Evolutionary conservation across 371 early-diverging fungal genomes (phyloP).

Genomic region (Dinochytrium kinnereticum): DNA sequence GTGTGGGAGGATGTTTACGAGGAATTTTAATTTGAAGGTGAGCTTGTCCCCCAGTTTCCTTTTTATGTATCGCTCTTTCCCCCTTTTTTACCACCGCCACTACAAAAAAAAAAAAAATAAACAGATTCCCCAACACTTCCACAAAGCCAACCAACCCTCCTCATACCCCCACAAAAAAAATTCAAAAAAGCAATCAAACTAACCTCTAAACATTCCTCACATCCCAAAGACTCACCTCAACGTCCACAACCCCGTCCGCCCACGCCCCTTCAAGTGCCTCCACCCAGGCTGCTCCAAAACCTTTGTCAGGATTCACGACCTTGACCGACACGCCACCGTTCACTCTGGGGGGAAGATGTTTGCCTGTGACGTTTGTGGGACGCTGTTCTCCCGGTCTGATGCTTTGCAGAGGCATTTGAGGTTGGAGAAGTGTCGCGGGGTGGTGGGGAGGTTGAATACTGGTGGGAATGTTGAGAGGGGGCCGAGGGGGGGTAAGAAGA

Average conservation of each 20-base stretch:
- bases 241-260: neutral
- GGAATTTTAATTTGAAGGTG: neutral
- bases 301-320: neutral
- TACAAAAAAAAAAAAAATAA: too few relatives aligned
- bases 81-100: too few relatives aligned
- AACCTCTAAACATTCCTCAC: neutral
- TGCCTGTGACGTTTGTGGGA: neutral
- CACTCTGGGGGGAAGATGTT: neutral
- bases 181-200: too few relatives aligned
- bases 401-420: neutral
- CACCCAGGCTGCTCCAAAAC: neutral
- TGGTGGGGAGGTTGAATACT: too few relatives aligned
- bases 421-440: neutral
- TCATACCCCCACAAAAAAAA: too few relatives aligned
- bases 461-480: too few relatives aligned
- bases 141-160: too few relatives aligned
- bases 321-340: neutral
- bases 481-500: too few relatives aligned
- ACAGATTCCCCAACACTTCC: too few relatives aligned
- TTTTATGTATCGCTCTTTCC: neutral
- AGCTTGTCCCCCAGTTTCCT: neutral
- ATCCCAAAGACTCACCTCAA: neutral
- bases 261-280: neutral
- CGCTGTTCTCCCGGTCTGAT: neutral
- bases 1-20: neutral